phyloP scores from a whole-genome alignment of 1,139 yeast genomes.

The Hemisphaericaspora subhashii region DNA sequence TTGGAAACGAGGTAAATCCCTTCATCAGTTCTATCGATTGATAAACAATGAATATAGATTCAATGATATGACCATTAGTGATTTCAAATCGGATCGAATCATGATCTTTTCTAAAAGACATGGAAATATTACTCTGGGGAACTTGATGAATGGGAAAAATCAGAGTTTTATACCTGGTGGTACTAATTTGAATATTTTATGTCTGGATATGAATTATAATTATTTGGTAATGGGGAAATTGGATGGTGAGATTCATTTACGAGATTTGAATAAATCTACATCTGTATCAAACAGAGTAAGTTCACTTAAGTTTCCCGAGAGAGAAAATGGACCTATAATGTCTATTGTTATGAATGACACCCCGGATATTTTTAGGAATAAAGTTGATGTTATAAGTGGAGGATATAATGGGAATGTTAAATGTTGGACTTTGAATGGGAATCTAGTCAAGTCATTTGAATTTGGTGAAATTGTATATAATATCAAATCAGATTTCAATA shows the following conservation, averaged over 20 bases:
- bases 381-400: constrained; percentile 30
- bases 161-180: constrained; percentile 43
- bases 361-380: constrained; percentile 26
- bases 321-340: constrained; percentile 17
- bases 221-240: constrained; percentile 31
- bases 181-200: constrained; percentile 20
- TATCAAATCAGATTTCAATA: constrained; percentile 33
- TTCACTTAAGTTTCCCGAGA: constrained; percentile 18
- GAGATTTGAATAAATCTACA: constrained; percentile 36
- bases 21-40: constrained; percentile 31
- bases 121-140: constrained; percentile 41
- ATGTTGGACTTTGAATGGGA: constrained; percentile 32
- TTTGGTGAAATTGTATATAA: constrained; percentile 23
- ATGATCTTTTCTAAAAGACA: constrained; percentile 31
- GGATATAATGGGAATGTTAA: constrained; percentile 25
- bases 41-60: constrained; percentile 28
- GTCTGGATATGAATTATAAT: constrained; percentile 34
- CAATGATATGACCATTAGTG: constrained; percentile 30
- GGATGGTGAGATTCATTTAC: constrained; percentile 31
- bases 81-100: constrained; percentile 38
- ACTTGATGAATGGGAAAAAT: constrained; percentile 40
- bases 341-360: constrained; percentile 24
- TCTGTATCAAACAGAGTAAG: constrained; percentile 29
- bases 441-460: constrained; percentile 14
- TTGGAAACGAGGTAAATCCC: constrained; percentile 53